Evolutionary conservation across 805 yeast species (phyloP).

Genomic region (Myxozyma monticola): DNA sequence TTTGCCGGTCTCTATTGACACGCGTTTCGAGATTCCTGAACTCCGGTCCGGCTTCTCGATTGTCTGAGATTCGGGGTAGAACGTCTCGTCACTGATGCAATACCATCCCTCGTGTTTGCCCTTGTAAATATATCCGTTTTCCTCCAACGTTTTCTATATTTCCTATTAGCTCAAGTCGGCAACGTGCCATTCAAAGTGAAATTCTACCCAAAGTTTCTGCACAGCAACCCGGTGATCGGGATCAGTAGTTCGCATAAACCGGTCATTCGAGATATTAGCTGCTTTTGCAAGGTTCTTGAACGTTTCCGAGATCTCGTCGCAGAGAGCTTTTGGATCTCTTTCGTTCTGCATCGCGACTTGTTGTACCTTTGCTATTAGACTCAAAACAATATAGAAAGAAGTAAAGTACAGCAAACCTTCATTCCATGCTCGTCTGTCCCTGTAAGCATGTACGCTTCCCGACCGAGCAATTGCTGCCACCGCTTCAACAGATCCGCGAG

Average conservation of each 20-base stretch:
- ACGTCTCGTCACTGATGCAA: conserved; percentile 89
- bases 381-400: neutral
- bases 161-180: neutral
- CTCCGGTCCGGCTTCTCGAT: conserved; percentile 40
- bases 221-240: conserved; percentile 70
- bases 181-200: neutral
- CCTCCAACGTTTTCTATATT: conserved; percentile 49
- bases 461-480: conserved; percentile 58
- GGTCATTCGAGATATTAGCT: conserved; percentile 59
- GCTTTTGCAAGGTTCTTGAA: conserved; percentile 64
- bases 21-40: conserved; percentile 34
- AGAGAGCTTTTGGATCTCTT: conserved; percentile 63
- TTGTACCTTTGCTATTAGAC: conserved; percentile 50
- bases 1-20: conserved; percentile 66
- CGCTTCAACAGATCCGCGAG: conserved; percentile 75
- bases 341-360: conserved; percentile 67
- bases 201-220: conserved; percentile 73
- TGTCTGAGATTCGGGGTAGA: conserved; percentile 81
- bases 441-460: conserved; percentile 63
- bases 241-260: conserved; percentile 92
- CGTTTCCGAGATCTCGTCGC: conserved; percentile 64
- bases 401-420: conserved; percentile 43
- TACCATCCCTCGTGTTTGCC: conserved; percentile 95
- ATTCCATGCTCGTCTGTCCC: conserved; percentile 98
- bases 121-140: conserved; percentile 69